Evolutionary conservation across 2,329 filamentous ascomycete species (phyloP).

Genomic region (Fusarium temperatum): DNA sequence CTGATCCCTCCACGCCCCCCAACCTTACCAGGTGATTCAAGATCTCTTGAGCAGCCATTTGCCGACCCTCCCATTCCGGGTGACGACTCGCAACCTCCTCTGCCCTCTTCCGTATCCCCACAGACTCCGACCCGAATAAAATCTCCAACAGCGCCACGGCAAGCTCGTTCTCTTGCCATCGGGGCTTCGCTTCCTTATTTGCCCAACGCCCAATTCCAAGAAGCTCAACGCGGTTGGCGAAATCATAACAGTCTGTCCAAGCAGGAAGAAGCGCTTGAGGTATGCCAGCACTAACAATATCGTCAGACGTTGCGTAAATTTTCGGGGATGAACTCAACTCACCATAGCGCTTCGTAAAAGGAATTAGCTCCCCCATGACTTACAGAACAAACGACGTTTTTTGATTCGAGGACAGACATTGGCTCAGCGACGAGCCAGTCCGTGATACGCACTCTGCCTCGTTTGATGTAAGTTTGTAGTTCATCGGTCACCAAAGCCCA

Average conservation of each 20-base stretch:
- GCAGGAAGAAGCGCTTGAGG: background rate
- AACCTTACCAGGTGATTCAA: rapidly evolving
- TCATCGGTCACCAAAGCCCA: background rate
- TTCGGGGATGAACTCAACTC: background rate
- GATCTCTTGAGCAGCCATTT: background rate
- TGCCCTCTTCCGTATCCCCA: background rate
- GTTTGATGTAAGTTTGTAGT: background rate
- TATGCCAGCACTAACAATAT: background rate
- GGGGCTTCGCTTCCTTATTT: background rate
- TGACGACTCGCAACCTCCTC: background rate
- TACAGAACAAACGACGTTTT: background rate
- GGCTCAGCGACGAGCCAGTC: background rate
- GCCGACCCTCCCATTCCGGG: background rate
- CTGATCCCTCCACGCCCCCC: no score
- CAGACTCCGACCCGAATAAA: background rate
- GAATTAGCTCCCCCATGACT: background rate
- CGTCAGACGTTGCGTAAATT: rapidly evolving
- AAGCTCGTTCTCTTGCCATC: background rate
- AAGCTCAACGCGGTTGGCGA: background rate
- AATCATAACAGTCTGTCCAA: background rate
- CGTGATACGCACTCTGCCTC: background rate
- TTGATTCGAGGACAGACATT: background rate
- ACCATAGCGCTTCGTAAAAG: background rate
- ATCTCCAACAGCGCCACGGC: background rate
- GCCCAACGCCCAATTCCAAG: background rate